phyloP scores from a whole-genome alignment of 345 rosid species.

The Eucalyptus tenuipes region DNA sequence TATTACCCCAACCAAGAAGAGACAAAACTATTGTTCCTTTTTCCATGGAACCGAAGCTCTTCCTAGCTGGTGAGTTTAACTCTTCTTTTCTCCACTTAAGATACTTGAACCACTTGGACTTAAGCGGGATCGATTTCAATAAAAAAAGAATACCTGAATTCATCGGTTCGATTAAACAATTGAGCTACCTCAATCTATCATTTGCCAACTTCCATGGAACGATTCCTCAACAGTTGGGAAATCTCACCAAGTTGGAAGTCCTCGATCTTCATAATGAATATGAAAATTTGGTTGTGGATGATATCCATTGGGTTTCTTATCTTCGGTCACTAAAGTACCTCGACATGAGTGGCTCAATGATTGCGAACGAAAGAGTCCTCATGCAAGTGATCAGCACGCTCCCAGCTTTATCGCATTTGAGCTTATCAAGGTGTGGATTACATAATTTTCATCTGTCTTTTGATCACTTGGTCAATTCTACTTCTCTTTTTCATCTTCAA shows the following conservation, averaged over 20 bases:
- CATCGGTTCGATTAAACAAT: background rate
- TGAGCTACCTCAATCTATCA: background rate
- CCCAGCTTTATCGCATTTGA: background rate
- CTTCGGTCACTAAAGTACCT: background rate
- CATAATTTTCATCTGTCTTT: accelerated
- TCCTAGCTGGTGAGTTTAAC: background rate
- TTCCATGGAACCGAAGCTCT: background rate
- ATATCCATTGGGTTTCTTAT: accelerated
- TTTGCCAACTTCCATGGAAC: background rate
- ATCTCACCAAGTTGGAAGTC: background rate
- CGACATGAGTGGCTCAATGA: background rate
- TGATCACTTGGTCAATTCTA: background rate
- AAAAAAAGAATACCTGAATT: background rate
- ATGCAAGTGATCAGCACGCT: background rate
- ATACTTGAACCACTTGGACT: background rate
- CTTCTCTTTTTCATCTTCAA: background rate
- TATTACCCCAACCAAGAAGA: background rate
- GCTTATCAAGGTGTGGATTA: background rate
- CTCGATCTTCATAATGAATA: background rate
- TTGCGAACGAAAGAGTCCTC: background rate
- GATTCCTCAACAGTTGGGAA: background rate
- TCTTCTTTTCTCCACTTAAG: background rate
- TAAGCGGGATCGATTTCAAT: background rate
- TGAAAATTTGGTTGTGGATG: background rate
- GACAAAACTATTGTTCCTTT: accelerated